A percentile compares a stretch with the other conserved stretches of the same genome.
Evolutionary conservation across 2,329 filamentous ascomycete species (phyloP).

Genomic region (Neonectria hederae): DNA sequence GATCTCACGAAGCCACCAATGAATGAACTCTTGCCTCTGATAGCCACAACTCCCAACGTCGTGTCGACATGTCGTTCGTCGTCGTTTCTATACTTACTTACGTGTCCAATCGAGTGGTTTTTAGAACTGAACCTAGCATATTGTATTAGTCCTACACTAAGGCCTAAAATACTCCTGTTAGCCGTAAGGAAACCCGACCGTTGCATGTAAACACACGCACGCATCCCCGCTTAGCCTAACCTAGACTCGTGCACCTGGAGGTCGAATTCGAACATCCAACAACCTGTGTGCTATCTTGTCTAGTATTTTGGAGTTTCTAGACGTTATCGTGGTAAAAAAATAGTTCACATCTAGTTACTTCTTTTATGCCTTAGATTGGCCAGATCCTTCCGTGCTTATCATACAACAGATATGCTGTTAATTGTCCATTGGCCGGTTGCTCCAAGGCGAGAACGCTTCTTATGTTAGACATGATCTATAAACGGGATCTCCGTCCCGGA

Average conservation of each 20-base stretch:
- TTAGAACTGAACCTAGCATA: not conserved
- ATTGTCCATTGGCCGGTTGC: not conserved
- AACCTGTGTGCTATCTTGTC: not conserved
- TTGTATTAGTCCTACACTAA: not conserved
- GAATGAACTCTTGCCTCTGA: not conserved
- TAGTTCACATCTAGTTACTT: not conserved
- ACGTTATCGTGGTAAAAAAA: not conserved
- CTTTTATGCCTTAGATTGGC: not conserved
- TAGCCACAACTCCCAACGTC: not conserved
- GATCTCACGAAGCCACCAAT: slow-evolving; percentile 9
- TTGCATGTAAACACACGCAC: not conserved
- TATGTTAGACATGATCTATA: not conserved
- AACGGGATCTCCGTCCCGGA: not conserved
- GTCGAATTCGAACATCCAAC: not conserved
- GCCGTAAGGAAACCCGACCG: not conserved
- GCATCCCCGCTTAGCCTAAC: no score
- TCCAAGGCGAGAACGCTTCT: not conserved
- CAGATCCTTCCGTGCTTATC: not conserved
- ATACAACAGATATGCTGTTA: not conserved
- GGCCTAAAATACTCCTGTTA: not conserved
- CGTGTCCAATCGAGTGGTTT: not conserved
- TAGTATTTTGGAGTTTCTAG: not conserved
- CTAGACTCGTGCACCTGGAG: no score
- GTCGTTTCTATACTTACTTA: not conserved
- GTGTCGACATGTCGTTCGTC: not conserved